Evolutionary conservation across 176 grass and related monocot genomes (phyloP).

Genomic region (Raddia distichophylla): DNA sequence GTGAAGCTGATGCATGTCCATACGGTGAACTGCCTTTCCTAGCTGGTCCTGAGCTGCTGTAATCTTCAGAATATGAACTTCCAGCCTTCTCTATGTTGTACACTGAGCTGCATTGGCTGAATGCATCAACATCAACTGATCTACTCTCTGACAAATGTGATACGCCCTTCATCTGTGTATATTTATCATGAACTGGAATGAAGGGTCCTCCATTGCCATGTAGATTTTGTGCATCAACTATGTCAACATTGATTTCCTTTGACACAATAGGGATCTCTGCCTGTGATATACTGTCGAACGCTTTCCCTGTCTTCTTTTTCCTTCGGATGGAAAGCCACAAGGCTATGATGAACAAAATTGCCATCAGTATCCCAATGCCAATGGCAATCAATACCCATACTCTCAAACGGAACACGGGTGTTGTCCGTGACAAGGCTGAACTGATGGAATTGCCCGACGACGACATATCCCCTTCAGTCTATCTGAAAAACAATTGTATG

Average conservation of each 20-base stretch:
- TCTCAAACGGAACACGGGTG: constrained; percentile 67
- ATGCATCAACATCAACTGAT: constrained; percentile 67
- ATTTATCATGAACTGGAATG: constrained; percentile 62
- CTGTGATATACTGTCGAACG: constrained; percentile 31
- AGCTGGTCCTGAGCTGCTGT: constrained; percentile 53
- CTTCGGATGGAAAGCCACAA: constrained; percentile 64
- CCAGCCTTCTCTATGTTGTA: constrained; percentile 77
- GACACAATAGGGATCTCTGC: constrained; percentile 82
- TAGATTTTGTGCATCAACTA: constrained; percentile 51
- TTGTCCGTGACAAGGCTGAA: constrained; percentile 64
- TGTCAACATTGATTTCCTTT: constrained; percentile 85
- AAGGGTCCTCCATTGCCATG: constrained; percentile 43
- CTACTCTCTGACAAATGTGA: constrained; percentile 46
- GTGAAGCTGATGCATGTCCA: constrained; percentile 52
- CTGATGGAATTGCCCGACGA: constrained; percentile 58
- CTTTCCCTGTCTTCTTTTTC: constrained; percentile 57
- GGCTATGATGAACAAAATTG: constrained; percentile 55
- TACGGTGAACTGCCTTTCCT: constrained; percentile 68
- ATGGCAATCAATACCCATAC: constrained; percentile 92
- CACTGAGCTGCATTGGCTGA: constrained; percentile 83
- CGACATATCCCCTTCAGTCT: constrained; percentile 52
- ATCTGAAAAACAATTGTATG: constrained; percentile 26
- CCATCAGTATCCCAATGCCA: constrained; percentile 66
- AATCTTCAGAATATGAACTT: constrained; percentile 79
- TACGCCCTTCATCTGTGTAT: constrained; percentile 49